These are phyloP conservation scores for Boletus rex-veris DNA, from an alignment of 768 basidiomycete species.

Conservation along the genomic window DNA sequence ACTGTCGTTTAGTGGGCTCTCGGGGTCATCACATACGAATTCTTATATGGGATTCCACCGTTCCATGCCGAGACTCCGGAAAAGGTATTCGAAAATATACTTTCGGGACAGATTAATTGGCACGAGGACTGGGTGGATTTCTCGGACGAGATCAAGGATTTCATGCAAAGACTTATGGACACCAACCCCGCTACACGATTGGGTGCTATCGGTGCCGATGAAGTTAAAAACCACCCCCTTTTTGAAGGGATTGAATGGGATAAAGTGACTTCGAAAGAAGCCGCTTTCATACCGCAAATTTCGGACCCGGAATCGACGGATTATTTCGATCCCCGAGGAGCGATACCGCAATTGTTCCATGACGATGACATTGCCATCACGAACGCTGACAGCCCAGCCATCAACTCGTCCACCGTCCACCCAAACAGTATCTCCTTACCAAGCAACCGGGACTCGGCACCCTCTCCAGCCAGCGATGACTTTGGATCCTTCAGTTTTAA, in stretches of 20 bases:
- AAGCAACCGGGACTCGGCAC: constrained; percentile 40
- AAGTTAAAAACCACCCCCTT: constrained; percentile 91
- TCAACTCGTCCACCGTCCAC: constrained; percentile 19
- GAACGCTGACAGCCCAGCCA: constrained; percentile 44
- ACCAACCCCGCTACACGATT: constrained; percentile 76
- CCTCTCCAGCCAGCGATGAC: constrained; percentile 73
- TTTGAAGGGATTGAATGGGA: constrained; percentile 92
- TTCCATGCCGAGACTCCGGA: constrained; percentile 98
- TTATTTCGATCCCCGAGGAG: constrained; percentile 97
- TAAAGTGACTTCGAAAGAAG: constrained; percentile 81
- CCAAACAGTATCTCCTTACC: constrained; percentile 21
- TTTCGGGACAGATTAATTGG: constrained; percentile 93
- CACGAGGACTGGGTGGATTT: constrained; percentile 90
- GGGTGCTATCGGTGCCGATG: constrained; percentile 82
- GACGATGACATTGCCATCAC: constrained; percentile 74
- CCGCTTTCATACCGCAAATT: constrained; percentile 93
- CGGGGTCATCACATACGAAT: constrained; percentile 97
- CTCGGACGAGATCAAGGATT: constrained; percentile 82
- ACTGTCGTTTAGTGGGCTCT: constrained; percentile 80
- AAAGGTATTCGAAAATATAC: constrained; percentile 96
- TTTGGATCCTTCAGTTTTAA: constrained; percentile 99
- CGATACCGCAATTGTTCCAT: constrained; percentile 84
- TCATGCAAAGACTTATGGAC: constrained; percentile 84
- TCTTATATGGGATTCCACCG: constrained; percentile 93
- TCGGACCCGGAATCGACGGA: constrained; percentile 98